phyloP scores from a whole-genome alignment of 176 grass and related monocot genomes.

The Hordeum marinum region DNA sequence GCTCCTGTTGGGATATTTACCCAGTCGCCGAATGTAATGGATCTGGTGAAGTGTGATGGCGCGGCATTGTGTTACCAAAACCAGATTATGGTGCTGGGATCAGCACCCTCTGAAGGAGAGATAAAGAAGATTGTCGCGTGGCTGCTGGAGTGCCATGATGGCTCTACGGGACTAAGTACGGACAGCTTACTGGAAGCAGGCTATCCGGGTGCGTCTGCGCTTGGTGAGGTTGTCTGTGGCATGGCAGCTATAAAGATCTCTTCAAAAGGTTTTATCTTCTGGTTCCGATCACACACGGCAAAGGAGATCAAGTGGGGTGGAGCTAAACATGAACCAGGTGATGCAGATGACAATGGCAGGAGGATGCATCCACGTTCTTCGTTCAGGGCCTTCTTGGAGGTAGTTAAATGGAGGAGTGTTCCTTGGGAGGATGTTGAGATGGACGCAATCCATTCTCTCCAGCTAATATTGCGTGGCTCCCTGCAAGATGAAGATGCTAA shows the following conservation, averaged over 20 bases:
- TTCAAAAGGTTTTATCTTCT: slow-evolving; percentile 87
- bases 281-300: slow-evolving; percentile 83
- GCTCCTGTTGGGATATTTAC: slow-evolving; percentile 89
- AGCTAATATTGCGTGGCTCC: slow-evolving; percentile 80
- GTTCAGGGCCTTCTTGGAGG: slow-evolving; percentile 95
- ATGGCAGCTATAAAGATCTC: slow-evolving; percentile 92
- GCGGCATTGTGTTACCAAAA: slow-evolving; percentile 80
- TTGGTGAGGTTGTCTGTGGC: slow-evolving; percentile 80
- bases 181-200: slow-evolving; percentile 91
- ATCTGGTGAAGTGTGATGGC: slow-evolving; percentile 82
- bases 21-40: slow-evolving; percentile 86
- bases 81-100: slow-evolving; percentile 65
- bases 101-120: slow-evolving; percentile 56
- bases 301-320: slow-evolving; percentile 98
- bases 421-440: slow-evolving; percentile 98
- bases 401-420: slow-evolving; percentile 91
- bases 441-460: slow-evolving; percentile 98
- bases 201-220: slow-evolving; percentile 61
- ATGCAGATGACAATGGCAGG: slow-evolving; percentile 54
- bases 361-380: slow-evolving; percentile 93
- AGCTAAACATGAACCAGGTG: slow-evolving; percentile 66
- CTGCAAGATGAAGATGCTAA: slow-evolving; percentile 67
- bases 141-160: slow-evolving; percentile 78
- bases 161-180: slow-evolving; percentile 80
- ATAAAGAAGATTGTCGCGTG: slow-evolving; percentile 69